Conservation (phyloP, 352 stramenopile genomes). For the Phytopythium delawarense region DNA sequence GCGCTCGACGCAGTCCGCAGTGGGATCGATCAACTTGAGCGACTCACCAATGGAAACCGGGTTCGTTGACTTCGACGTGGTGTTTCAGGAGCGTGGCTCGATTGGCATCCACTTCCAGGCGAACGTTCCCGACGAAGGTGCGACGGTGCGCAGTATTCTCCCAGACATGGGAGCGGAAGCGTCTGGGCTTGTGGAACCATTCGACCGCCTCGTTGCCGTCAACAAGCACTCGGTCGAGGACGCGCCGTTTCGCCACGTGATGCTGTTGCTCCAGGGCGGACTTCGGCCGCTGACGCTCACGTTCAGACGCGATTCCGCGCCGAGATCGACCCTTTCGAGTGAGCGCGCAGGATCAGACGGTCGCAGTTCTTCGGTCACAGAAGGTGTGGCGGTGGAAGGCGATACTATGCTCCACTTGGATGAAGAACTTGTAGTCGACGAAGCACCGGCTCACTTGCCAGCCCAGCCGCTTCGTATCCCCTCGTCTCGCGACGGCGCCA, state of each 20-base stretch:
- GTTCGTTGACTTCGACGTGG: conserved; percentile 45
- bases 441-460: conserved; percentile 16
- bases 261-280: conserved; percentile 76
- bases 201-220: conserved; percentile 70
- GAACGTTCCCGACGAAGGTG: conserved; percentile 60
- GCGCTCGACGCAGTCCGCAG: neutral
- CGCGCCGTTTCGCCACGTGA: conserved; percentile 76
- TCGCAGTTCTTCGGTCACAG: neutral
- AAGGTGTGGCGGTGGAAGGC: neutral
- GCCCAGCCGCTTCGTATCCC: conserved; percentile 19
- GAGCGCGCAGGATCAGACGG: neutral
- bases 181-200: conserved; percentile 44
- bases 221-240: conserved; percentile 66
- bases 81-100: conserved; percentile 65
- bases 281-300: conserved; percentile 73
- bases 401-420: conserved; percentile 27
- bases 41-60: conserved; percentile 1
- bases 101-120: conserved; percentile 85
- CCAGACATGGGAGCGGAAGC: conserved; percentile 51
- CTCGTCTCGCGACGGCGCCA: conserved; percentile 2
- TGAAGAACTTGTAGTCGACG: conserved; percentile 55
- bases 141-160: conserved; percentile 54
- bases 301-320: conserved; percentile 49
- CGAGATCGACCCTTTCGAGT: neutral
- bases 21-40: neutral